Evolutionary conservation across 768 basidiomycete genomes (phyloP).

Genomic region (Kondoa subrosea): DNA sequence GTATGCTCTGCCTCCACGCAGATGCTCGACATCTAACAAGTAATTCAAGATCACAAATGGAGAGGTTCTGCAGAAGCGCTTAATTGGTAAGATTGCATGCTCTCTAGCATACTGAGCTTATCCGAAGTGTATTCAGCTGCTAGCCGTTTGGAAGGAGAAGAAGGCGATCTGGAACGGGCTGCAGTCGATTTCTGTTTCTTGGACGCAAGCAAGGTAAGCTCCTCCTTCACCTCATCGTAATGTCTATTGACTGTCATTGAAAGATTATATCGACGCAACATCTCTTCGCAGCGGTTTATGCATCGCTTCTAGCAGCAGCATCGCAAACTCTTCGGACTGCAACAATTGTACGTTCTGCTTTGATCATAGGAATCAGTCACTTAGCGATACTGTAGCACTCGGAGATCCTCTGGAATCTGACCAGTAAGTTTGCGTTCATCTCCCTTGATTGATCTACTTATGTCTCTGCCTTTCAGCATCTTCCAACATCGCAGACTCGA

Average conservation of each 20-base stretch:
- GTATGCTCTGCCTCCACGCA: too few relatives aligned
- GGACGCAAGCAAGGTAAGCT: slow-evolving; percentile 2
- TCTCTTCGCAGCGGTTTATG: background rate
- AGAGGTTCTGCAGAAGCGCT: too few relatives aligned
- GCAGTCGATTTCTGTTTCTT: background rate
- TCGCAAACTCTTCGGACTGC: background rate
- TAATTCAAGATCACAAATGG: too few relatives aligned
- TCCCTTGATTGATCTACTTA: background rate
- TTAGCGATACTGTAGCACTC: background rate
- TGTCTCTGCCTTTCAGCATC: background rate
- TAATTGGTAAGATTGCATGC: too few relatives aligned
- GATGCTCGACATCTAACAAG: too few relatives aligned
- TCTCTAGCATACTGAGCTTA: too few relatives aligned
- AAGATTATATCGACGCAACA: background rate
- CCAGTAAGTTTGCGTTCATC: background rate
- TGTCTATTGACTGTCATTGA: background rate
- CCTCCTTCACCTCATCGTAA: background rate
- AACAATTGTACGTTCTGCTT: background rate
- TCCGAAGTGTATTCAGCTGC: too few relatives aligned
- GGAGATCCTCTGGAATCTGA: background rate
- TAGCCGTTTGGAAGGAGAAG: background rate
- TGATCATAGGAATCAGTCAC: background rate
- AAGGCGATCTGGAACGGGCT: background rate
- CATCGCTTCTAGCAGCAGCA: background rate
- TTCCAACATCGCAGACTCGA: background rate